Evolutionary conservation across 2,329 filamentous ascomycete genomes (phyloP), one percentile per base, ranked within the genome.

Genomic region (Mycosphaerella sp.): DNA sequence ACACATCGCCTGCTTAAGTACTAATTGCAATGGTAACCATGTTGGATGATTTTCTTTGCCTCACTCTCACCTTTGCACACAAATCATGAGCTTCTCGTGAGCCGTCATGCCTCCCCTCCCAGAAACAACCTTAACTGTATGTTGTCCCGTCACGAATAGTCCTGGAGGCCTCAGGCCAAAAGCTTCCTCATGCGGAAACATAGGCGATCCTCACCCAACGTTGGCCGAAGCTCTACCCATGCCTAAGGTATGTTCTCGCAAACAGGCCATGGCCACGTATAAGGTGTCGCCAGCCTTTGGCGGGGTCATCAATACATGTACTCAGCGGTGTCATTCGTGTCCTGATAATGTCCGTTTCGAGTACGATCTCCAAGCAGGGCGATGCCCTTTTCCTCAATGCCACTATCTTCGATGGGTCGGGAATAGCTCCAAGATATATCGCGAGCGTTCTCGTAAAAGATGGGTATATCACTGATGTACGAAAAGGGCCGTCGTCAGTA

Each of bases 361-460:
- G 4, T n/a, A 34, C 30, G 13, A n/a, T n/a, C 30, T 34, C 13
- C 30, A 5, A 34, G 2, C 30, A 34, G 30, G 30, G 4, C 13
- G 44, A 43, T n/a, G 44, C 56, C 37, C n/a, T 62, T 25, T 63
- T 64, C 51, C 35, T 54, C 2, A 52, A 56, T 37, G 54, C 60
- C 10, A 58, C 56, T 12, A 46, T 64, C 6, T 46, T 64, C 18
- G 62, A 64, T 47, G 62, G 62, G 13, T 56, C 62, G 6, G 62
- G 60, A 35, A 27, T 41, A 1, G 55, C 41, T 4, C 58, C 57
- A 13, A 46, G 58, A 16, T 61, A 56, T 40, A 44, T 56, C n/a
- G 61, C 54, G 21, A 55, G 51, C 41, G 57, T 63, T 5, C 27
- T 56, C 2, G 45, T 62, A 4, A 49, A 51, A 39, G 43, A 62